Percentiles rank a stretch among this genome's conserved stretches.
Conservation (phyloP, 495 filamentous ascomycete genomes). For the Cenococcum geophilum region DNA sequence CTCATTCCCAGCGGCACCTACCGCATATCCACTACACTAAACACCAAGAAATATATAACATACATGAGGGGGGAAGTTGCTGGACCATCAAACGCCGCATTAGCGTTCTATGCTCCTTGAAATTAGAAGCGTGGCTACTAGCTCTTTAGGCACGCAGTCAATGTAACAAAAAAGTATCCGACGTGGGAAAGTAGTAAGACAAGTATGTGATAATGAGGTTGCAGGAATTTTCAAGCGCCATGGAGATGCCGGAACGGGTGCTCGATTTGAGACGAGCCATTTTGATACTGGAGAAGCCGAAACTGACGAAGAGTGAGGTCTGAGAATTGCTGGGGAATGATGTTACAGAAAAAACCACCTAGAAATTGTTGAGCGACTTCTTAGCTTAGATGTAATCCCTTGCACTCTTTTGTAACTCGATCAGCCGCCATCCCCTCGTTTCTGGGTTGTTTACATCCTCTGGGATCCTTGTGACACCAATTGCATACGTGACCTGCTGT, state of each 20-base stretch:
- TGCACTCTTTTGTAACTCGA: conserved; percentile 97
- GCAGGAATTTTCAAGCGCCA: background rate
- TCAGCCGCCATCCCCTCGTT: conserved; percentile 91
- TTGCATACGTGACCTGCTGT: conserved; percentile 95
- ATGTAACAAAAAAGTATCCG: background rate
- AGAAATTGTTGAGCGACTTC: background rate
- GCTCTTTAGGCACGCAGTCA: background rate
- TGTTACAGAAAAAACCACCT: background rate
- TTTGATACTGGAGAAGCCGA: background rate
- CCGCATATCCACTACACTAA: background rate
- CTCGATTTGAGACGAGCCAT: background rate
- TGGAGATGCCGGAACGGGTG: background rate
- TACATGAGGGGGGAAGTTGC: conserved; percentile 6
- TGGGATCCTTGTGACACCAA: conserved; percentile 84
- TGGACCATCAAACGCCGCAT: background rate
- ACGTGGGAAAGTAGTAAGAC: background rate
- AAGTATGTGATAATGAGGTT: background rate
- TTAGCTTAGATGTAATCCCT: conserved; percentile 82
- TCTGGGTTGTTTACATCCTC: conserved; percentile 97
- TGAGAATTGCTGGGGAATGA: background rate
- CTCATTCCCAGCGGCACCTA: background rate
- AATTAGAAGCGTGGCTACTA: background rate
- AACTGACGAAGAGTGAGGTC: background rate
- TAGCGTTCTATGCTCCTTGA: background rate
- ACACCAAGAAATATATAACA: conserved; percentile 2